Percentiles rank a stretch among this genome's conserved stretches.
Evolutionary conservation across 23 red algal genomes (phyloP).

Genomic region (Gracilaria gracilis): DNA sequence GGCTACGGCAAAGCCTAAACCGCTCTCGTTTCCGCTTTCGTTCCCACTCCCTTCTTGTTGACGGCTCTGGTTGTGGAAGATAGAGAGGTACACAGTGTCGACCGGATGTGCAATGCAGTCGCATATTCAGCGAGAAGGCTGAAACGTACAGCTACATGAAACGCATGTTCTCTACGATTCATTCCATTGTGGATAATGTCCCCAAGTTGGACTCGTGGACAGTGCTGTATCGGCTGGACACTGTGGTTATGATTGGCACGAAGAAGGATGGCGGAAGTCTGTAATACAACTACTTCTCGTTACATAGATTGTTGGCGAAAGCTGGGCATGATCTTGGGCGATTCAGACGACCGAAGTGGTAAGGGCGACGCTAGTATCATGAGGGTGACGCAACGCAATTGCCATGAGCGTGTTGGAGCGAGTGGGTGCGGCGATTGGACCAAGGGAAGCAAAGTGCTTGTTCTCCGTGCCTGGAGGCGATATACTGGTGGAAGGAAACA

Average conservation of each 20-base stretch:
- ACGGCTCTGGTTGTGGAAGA: not conserved
- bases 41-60: conserved; percentile 15
- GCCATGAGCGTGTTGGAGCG: not conserved
- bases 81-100: not conserved
- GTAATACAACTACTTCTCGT: conserved; percentile 61
- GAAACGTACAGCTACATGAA: conserved; percentile 5
- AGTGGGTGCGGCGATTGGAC: conserved; percentile 10
- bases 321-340: conserved; percentile 33
- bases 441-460: conserved; percentile 13
- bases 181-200: conserved; percentile 32
- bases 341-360: conserved; percentile 9
- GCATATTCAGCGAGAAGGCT: conserved; percentile 38
- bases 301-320: conserved; percentile 4
- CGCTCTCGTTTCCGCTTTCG: conserved; percentile 21
- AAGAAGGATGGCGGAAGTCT: too few species aligned
- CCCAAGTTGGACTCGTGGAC: conserved; percentile 44
- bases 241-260: too few species aligned
- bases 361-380: not conserved
- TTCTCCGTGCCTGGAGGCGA: conserved; percentile 48
- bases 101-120: conserved; percentile 47
- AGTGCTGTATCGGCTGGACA: conserved; percentile 11
- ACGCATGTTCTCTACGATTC: too few species aligned
- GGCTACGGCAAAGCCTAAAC: too few species aligned
- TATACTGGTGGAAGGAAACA: not conserved
- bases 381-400: too few species aligned